Conservation (phyloP, 768 basidiomycete genomes). For the Pleurotus pulmonarius region DNA sequence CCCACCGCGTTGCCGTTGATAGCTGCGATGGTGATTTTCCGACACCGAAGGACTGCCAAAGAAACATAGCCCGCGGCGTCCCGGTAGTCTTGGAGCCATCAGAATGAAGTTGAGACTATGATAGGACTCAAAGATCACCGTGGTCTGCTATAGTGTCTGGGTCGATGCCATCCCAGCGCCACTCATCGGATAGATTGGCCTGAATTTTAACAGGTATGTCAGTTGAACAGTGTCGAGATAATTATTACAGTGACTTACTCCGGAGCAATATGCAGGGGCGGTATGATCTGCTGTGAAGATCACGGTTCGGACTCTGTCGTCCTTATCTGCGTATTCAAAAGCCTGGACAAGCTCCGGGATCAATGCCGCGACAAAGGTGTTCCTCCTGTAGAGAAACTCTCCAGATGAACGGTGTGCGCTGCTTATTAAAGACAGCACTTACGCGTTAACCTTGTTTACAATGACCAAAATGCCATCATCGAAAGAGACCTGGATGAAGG, state of each 20-base stretch:
- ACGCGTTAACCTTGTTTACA: slow-evolving; percentile 46
- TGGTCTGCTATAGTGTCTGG: slow-evolving; percentile 36
- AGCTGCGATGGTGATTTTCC: slow-evolving; percentile 50
- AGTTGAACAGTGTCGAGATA: too few relatives aligned
- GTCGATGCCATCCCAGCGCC: slow-evolving; percentile 39
- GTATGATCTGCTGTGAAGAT: slow-evolving; percentile 48
- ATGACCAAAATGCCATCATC: slow-evolving; percentile 42
- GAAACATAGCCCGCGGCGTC: slow-evolving; percentile 46
- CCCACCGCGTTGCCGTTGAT: slow-evolving; percentile 53
- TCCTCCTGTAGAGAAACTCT: slow-evolving; percentile 31
- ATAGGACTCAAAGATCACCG: slow-evolving; percentile 24
- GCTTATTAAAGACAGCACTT: slow-evolving; percentile 6
- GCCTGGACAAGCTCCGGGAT: slow-evolving; percentile 35
- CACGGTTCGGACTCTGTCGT: slow-evolving; percentile 49
- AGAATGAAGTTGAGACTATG: neutral
- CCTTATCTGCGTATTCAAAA: slow-evolving; percentile 47
- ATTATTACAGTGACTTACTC: slow-evolving; percentile 30
- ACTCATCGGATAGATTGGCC: slow-evolving; percentile 49
- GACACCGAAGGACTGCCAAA: slow-evolving; percentile 45
- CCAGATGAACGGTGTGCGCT: neutral
- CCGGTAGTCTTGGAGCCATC: slow-evolving; percentile 44
- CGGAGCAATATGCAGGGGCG: slow-evolving; percentile 52
- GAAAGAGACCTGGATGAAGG: slow-evolving; percentile 35
- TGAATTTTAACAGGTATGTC: slow-evolving; percentile 13
- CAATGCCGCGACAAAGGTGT: slow-evolving; percentile 34